Conservation (phyloP, 305 asterid species). For the Ajuga reptans region DNA sequence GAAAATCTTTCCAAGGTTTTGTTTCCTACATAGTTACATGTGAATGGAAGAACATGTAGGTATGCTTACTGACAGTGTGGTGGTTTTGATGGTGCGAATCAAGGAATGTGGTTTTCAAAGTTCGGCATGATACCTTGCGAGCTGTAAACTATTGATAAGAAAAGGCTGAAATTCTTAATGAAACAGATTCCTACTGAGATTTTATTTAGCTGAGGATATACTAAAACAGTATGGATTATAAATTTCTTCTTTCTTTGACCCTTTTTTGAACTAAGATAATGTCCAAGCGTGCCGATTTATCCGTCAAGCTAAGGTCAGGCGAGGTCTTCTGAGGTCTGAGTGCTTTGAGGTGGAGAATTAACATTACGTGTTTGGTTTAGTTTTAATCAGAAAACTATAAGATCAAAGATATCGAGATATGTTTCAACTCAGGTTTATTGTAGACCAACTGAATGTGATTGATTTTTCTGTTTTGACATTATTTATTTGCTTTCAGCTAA, state of each 20-base stretch:
- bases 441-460: not conserved
- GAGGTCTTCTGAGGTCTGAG: too few species aligned
- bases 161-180: not conserved
- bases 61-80: not conserved
- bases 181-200: not conserved
- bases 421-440: not conserved
- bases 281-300: too few species aligned
- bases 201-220: not conserved
- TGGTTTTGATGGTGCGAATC: not conserved
- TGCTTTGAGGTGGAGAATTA: not conserved
- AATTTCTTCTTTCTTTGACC: not conserved
- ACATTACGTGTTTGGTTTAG: not conserved
- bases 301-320: too few species aligned
- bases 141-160: not conserved
- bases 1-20: not conserved
- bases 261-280: too few species aligned
- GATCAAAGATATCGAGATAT: not conserved
- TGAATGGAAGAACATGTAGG: not conserved
- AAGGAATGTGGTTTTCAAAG: not conserved
- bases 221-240: not conserved
- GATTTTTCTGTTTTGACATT: conserved; percentile 1
- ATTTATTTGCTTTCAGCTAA: conserved; percentile 49
- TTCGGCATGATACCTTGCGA: not conserved
- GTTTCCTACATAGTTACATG: not conserved
- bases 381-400: not conserved